Evolutionary conservation across 371 early-diverging fungal genomes (phyloP).

Genomic region (Dichotomocladium elegans): DNA sequence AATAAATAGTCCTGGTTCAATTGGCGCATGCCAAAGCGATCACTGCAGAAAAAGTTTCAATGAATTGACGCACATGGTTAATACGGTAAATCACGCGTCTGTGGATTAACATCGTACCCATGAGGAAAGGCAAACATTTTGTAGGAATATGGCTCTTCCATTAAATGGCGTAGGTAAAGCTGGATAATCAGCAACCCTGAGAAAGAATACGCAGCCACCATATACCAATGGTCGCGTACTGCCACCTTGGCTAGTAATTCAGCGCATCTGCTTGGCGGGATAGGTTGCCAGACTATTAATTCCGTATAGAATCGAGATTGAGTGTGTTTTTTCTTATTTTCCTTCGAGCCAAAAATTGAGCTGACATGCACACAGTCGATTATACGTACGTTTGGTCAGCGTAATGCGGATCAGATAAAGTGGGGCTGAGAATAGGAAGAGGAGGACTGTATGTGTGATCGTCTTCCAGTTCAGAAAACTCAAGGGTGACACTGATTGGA

Average conservation of each 20-base stretch:
- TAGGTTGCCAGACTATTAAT: conserved; percentile 9
- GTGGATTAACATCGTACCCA: not conserved
- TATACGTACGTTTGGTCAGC: not conserved
- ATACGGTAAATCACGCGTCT: not conserved
- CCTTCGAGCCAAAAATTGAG: too few species aligned
- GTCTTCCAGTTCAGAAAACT: not conserved
- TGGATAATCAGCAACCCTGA: conserved; percentile 2
- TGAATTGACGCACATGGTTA: not conserved
- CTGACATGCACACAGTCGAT: not conserved
- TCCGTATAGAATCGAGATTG: not conserved
- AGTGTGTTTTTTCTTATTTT: too few species aligned
- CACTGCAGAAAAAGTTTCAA: not conserved
- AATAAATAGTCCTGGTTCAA: conserved; percentile 40
- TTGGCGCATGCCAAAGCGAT: conserved; percentile 15
- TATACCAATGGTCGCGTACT: not conserved
- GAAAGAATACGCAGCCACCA: not conserved
- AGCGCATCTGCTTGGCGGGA: conserved; percentile 4
- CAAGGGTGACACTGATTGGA: not conserved
- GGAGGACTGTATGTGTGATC: not conserved
- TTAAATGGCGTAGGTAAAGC: not conserved
- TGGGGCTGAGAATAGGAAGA: conserved; percentile 1
- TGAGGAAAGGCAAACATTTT: conserved; percentile 7
- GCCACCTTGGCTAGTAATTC: conserved; percentile 1
- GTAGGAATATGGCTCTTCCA: conserved; percentile 3
- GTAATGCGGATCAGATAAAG: not conserved